Evolutionary conservation across 805 yeast species (phyloP), one percentile per base, ranked within the genome.

Genomic region (Pichia heedii): DNA sequence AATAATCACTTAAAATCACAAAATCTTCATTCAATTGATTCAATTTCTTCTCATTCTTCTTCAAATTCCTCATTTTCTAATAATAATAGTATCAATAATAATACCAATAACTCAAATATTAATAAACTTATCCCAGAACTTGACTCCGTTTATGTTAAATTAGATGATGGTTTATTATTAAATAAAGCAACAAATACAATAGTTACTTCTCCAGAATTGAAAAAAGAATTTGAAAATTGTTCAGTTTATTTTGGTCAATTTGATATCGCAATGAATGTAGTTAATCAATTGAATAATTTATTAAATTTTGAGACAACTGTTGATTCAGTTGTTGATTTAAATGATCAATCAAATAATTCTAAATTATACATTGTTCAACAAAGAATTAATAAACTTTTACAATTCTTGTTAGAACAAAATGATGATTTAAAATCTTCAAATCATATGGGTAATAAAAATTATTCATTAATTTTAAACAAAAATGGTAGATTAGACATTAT

Each of bases 101-200:
- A 24, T 11, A 24, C 10, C 11, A 11, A 7, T 24, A 7, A 19
- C 16, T 22, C 39, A 22, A 22, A 26, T 37, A 12, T 16, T n/a
- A 11, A 5, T 19, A 26, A 41, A 33, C 33, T 30, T 10, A 37
- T 42, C 20, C 39, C 50, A n/a, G 53, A 50, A 7, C 40, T 43
- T 37, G 52, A 49, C 30, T 40, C 47, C 21, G 44, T 45, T 36
- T 50, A 41, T 40, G 51, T 52, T 46, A 39, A 66, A 63, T 58
- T 81, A 42, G 88, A 82, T 37, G 79, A 81, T 55, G 88, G 88
- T 0, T 62, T 81, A 33, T 53, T 79, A 6, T 61, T 80, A 36
- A 73, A 71, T 42, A 76, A 75, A 37, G 73, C 70, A 44, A 68
- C 71, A 39, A 61, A 58, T 43, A 49, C 56, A 1, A 79, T 83